Percentiles rank a stretch among this genome's conserved stretches.
Conservation (phyloP, 2,329 filamentous ascomycete genomes). For the Dendryphion nanum region DNA sequence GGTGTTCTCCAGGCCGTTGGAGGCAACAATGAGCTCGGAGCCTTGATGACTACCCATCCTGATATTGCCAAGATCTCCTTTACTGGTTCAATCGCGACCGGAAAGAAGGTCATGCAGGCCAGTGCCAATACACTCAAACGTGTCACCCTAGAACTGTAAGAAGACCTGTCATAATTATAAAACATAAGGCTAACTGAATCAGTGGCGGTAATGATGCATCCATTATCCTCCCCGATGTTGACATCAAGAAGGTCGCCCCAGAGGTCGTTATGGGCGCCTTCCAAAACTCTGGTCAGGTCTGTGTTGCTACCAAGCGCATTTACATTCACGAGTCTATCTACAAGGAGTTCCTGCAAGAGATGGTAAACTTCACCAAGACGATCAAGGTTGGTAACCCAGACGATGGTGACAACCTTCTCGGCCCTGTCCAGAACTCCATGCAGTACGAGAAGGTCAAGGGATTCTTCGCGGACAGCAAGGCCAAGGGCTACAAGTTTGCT, state of each 20-base stretch:
- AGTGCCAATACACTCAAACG: slow-evolving; percentile 58
- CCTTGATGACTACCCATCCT: slow-evolving; percentile 58
- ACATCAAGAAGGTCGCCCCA: slow-evolving; percentile 42
- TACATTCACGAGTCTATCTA: slow-evolving; percentile 37
- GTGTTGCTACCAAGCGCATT: slow-evolving; percentile 27
- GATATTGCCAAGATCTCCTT: slow-evolving; percentile 63
- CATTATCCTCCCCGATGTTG: slow-evolving; percentile 56
- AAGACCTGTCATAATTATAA: not conserved
- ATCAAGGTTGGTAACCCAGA: slow-evolving; percentile 36
- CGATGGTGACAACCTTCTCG: slow-evolving; percentile 47
- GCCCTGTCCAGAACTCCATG: slow-evolving; percentile 61
- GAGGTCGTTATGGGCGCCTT: slow-evolving; percentile 45
- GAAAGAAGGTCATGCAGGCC: slow-evolving; percentile 58
- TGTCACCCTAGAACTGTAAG: slow-evolving; percentile 55
- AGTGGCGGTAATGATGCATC: slow-evolving; percentile 60
- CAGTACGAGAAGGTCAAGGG: slow-evolving; percentile 61
- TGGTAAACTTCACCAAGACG: slow-evolving; percentile 47
- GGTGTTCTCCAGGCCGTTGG: slow-evolving; percentile 61
- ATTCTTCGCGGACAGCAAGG: slow-evolving; percentile 55
- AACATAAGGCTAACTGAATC: not conserved
- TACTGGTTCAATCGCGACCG: slow-evolving; percentile 60
- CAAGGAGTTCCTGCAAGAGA: slow-evolving; percentile 30
- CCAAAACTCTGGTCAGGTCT: slow-evolving; percentile 56
- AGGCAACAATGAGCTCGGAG: slow-evolving; percentile 60
- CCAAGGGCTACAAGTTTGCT: slow-evolving; percentile 52